Evolutionary conservation across 768 basidiomycete species (phyloP), one percentile per base, ranked within the genome.

Genomic region (Boletus tomentosulus): DNA sequence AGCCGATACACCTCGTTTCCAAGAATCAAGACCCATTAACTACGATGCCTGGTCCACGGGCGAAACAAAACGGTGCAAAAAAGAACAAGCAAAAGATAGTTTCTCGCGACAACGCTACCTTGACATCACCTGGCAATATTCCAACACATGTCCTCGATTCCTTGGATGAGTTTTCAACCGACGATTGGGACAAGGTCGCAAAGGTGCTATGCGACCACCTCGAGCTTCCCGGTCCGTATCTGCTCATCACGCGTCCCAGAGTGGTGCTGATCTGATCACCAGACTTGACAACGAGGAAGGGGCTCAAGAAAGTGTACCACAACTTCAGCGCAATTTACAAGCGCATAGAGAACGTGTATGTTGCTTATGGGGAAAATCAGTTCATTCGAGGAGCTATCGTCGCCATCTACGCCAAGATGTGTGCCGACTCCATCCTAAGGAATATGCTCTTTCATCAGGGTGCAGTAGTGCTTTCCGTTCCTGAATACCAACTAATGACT

Each of bases 381-480:
- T 76, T 74, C 53, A 69, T 86, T 16, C 66, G 70, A 46, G 84
- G 82, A 1, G 83, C 78, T 0, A 78, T 86, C 42, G 73, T 84
- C 8, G 81, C 78, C 8, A 81, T 87, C 46, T 85, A 79, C 57
- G 77, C 83, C 15, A 82, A 81, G 60, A 82, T 86, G 80, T 84
- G 76, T 31, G 75, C 73, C 0, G 85, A 86, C 62, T 73, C 81
- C 3, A 71, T 86, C 35, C 65, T 86, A 51, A 73, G 86, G 16
- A 78, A 85, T 65, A 80, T 81, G 54, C 70, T 87, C 15, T 78
- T 83, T 58, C 71, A 77, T 30, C 74, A 73, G 74, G 83, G 83
- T 53, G 13, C 64, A 50, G 34, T 25, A 6, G 24, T 11, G 2
- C 33, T n/a, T 30, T 38, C 10, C n/a, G 15, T 27, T 19, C 8